A percentile compares a stretch with the other conserved stretches of the same genome.
These are phyloP conservation scores for Xylariaceae sp. DNA, from an alignment of 2,329 filamentous ascomycete species.

Conservation along the genomic window DNA sequence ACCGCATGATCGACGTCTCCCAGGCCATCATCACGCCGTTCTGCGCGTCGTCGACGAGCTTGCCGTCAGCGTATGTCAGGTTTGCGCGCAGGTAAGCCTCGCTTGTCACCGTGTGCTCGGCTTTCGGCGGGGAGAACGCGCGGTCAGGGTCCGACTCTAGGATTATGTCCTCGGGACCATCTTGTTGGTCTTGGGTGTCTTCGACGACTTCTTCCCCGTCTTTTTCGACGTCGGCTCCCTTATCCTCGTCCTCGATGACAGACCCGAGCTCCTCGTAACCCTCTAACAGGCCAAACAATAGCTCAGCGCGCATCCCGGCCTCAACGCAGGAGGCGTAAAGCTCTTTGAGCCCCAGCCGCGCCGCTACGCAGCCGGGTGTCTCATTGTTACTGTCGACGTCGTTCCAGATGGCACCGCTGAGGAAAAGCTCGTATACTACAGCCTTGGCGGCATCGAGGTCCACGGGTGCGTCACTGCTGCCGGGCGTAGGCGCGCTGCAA, in stretches of 20 bases:
- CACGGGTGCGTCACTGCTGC: constrained; percentile 33
- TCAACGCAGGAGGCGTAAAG: constrained; percentile 83
- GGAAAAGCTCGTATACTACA: constrained; percentile 70
- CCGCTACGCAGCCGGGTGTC: constrained; percentile 85
- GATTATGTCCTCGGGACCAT: constrained; percentile 25
- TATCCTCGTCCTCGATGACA: constrained; percentile 40
- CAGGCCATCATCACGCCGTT: constrained; percentile 95
- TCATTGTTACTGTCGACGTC: constrained; percentile 82
- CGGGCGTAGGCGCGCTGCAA: constrained; percentile 44
- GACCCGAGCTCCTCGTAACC: constrained; percentile 71
- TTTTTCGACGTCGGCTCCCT: constrained; percentile 43
- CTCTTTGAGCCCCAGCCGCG: constrained; percentile 60
- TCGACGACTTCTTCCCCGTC: constrained; percentile 27
- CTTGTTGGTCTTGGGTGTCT: constrained; percentile 11
- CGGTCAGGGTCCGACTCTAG: constrained; percentile 27
- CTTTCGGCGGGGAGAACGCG: constrained; percentile 30
- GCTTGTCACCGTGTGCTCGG: constrained; percentile 50
- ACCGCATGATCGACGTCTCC: constrained; percentile 82
- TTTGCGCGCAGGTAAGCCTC: constrained; percentile 64
- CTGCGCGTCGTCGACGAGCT: constrained; percentile 66
- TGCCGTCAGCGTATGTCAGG: constrained; percentile 60
- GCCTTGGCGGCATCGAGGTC: constrained; percentile 58
- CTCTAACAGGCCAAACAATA: constrained; percentile 77
- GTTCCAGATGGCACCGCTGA: constrained; percentile 95
- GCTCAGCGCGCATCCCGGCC: constrained; percentile 84